Evolutionary conservation across 192 early-diverging fungal species (phyloP), one percentile per base, ranked within the genome.

Genomic region (Geranomyces michiganensis): DNA sequence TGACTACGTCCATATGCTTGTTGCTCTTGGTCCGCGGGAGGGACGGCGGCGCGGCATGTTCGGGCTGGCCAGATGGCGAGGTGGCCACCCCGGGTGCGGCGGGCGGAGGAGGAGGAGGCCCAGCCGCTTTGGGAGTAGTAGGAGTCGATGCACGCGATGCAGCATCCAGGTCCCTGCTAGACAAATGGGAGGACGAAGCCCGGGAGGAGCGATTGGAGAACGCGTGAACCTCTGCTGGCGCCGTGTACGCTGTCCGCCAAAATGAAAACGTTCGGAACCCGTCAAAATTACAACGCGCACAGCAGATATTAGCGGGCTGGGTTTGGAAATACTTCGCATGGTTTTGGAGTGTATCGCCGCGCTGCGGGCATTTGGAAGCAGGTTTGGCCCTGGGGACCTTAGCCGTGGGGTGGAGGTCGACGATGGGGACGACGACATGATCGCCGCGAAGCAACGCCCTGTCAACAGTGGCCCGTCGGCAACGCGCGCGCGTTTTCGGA

Each of bases 1-100:
- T 85, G 14, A 85, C 62, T 17, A 82, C 65, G 47, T 84, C 80
- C 58, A 60, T 60, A 19, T 60, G 58, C 29, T 29, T 60, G 51
- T 53, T 53, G 51, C n/a, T 17, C 24, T 53, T 53, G 3, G 24
- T 9, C 4, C 51, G 51, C 7, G 17, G 4, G 19, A 8, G 51
- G 4, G 15, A n/a, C 4, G 51, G 7, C 17, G 58, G 12, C 3
- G 29, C 58, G 8, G 31, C 58, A 17, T 60, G 58, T 17, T 60
- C 58, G 6, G 58, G 9, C 6, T 14, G 51, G 15, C 26, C 51
- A 27, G 6, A 9, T n/a, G 26, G 21, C 3, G 26, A 15, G 6
- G 51, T 6, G 3, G 19, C 26, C 6, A 15, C 3, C 51, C 6
- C 26, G 3, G 51, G 15, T 27, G 36, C 49, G 26, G 53, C 48